Evolutionary conservation across 306 rosid genomes (phyloP), one percentile per base, ranked within the genome.

Genomic region (Trichosanthes cucumerina): DNA sequence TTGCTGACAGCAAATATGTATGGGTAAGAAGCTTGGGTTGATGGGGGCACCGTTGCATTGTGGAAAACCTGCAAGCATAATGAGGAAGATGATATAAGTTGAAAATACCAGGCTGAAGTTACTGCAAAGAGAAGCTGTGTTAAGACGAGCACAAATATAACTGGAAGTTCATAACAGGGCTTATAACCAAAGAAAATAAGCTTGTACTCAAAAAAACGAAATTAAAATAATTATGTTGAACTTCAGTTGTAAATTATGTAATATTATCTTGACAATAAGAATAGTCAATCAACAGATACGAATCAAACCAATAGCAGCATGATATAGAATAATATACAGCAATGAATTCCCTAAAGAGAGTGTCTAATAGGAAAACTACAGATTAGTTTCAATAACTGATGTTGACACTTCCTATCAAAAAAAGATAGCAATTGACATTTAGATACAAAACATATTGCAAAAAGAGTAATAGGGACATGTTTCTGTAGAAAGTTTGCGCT

Each of bases 21-120:
- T 63, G 96, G 97, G 85, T 89, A 95, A 77, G 96, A 84, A 81
- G 96, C 97, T 85, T 95, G 98, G 24, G 91, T 83, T 38, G 92
- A 86, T 63, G 89, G 88, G 72, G 90, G 96, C 62, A 95, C 91
- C 12, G 92, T 76, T 21, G 88, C 93, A 71, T 86, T 91, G 89
- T 95, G 88, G 75, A 92, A 90, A 65, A 80, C 82, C 97, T 95
- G 89, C 66, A 83, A 75, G 78, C 39, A 44, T 70, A 78, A 66
- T 50, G 66, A 23, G 79, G 60, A 68, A 69, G 72, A 68, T 43
- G 39, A 24, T 68, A 79, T 78, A 75, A 87, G 36, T 53, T 68
- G 49, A 34, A 68, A 77, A n/a, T 9, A 31, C 2, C 12, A 10
- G 52, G 46, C 33, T 19, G 62, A 73, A 16, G 43, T 46, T 26